Evolutionary conservation across 805 yeast genomes (phyloP), one percentile per base, ranked within the genome.

Genomic region (Candida stauntonica): DNA sequence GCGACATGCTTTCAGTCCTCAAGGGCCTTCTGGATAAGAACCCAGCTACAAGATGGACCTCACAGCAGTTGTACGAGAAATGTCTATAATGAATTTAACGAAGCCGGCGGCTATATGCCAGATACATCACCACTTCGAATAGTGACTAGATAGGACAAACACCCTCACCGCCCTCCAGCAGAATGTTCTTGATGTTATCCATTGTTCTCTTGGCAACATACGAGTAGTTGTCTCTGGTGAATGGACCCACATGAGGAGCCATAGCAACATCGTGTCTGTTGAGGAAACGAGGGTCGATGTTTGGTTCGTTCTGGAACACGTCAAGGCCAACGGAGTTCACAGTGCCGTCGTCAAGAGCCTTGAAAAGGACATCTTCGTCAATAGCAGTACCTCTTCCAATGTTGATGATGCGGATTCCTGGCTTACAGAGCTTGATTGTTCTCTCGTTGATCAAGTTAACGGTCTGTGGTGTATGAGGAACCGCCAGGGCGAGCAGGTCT

Each of bases 301-400:
- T 35, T 6, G 86, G 86, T 58, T 85, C 95, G 17, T 73, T 57
- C 42, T 73, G 77, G 56, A 64, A 82, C 5, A 85, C 95, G 51
- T 85, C 95, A 23, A 82, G 55, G 0, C 91, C 93, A 7, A 80
- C 86, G 53, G 79, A 74, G 7, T 71, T 60, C 3, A 85, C 67
- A 37, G 77, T 72, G 1, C 86, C 86, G 7, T 68, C 49, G 39
- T 77, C 67, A 37, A 85, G 63, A 0, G 81, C 89, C 5, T 62
- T 67, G 9, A 82, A 64, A 33, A 84, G 59, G 3, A 77, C 88
- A n/a, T 72, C 66, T 49, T 80, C 87, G 48, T 83, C 77, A 43
- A 85, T 69, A 26, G 83, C 73, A 3, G 72, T 50, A 2, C 94
- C 95, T 43, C 95, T 66, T 2, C 94, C 94, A 29, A 85, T 77